Base-by-base conservation (phyloP, 2,329 filamentous ascomycete species). In the Sporothrix variecibatus region DNA sequence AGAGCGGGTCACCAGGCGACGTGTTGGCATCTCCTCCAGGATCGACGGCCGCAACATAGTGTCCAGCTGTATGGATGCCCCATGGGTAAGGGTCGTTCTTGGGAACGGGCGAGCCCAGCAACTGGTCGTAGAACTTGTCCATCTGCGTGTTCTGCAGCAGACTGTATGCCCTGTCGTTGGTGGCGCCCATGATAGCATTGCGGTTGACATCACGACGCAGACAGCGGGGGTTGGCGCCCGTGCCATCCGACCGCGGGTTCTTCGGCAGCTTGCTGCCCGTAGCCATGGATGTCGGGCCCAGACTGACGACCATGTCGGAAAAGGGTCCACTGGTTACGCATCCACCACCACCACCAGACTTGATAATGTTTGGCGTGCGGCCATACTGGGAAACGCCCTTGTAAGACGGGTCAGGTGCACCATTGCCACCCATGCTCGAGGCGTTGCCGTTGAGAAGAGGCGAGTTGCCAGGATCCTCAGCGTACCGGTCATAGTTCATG, bases 391-490 rank as follows among this genome's bases (percentile, higher is more conserved):
- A 69, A 51, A 80, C 58, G 26, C 79, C 79, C 17, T 74, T 78
- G 76, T 79, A 80, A 3, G 46, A 56, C 23, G 77, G 75, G 9
- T 79, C 77, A 0, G 77, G 76, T n/a, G 56, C 75, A 7, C 87
- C 87, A 72, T 87, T 85, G 9, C 86, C 85, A 28, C 84, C 84
- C 82, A 88, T 79, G 74, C 83, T 85, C 49, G 84, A 86, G 5
- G 82, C 82, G 71, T 86, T 86, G 72, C 88, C 88, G 75, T 88
- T 87, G 76, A 90, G 86, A 67, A 89, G 77, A 23, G 86, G 85
- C 0, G 87, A 88, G 77, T 86, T 83, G 72, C 80, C 75, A 0
- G 85, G 83, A 72, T 89, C 85, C 1, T 82, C 75, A 0, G 86
- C 81, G 78, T 85, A 86, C 75, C 84, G 85, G 23, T 84, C 84